A percentile compares a stretch with the other conserved stretches of the same genome.
phyloP scores from a whole-genome alignment of 2,329 filamentous ascomycete species.

The Leptoxyphium fumago region DNA sequence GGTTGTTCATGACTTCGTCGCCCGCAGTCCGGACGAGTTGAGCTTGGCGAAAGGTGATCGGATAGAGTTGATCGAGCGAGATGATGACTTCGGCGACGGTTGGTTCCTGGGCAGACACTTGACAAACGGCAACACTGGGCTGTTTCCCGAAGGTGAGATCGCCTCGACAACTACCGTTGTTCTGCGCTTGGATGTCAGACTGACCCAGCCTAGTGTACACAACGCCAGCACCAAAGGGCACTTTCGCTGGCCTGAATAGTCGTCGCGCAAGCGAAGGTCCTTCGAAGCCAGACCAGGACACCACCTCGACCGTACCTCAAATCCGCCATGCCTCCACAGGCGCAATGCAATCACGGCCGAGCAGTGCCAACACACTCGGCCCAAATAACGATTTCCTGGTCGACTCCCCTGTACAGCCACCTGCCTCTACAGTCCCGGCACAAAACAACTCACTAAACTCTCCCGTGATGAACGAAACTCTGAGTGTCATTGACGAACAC shows the following conservation, averaged over 20 bases:
- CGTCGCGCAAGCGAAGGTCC: slow-evolving; percentile 17
- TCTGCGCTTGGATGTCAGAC: slow-evolving; percentile 1
- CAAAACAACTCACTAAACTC: slow-evolving; percentile 8
- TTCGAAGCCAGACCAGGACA: slow-evolving; percentile 1
- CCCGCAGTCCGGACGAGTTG: slow-evolving; percentile 84
- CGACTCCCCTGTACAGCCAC: background rate
- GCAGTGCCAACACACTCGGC: slow-evolving; percentile 3
- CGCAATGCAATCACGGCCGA: background rate
- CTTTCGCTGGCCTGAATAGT: slow-evolving; percentile 10
- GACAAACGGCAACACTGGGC: slow-evolving; percentile 56
- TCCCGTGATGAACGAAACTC: slow-evolving; percentile 84
- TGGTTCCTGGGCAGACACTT: slow-evolving; percentile 70
- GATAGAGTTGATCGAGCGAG: slow-evolving; percentile 68
- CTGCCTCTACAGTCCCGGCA: background rate
- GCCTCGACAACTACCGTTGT: slow-evolving; percentile 6
- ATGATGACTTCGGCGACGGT: slow-evolving; percentile 79
- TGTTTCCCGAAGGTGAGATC: slow-evolving; percentile 65
- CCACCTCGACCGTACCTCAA: background rate
- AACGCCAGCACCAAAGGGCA: slow-evolving; percentile 22
- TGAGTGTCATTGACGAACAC: slow-evolving; percentile 94
- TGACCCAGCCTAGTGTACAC: slow-evolving; percentile 23
- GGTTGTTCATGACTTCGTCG: slow-evolving; percentile 76
- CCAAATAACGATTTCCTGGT: background rate
- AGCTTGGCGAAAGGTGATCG: slow-evolving; percentile 73
- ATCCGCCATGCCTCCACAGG: background rate